Evolutionary conservation across 441 rosid species (phyloP).

Genomic region (Erodium chrysanthum): DNA sequence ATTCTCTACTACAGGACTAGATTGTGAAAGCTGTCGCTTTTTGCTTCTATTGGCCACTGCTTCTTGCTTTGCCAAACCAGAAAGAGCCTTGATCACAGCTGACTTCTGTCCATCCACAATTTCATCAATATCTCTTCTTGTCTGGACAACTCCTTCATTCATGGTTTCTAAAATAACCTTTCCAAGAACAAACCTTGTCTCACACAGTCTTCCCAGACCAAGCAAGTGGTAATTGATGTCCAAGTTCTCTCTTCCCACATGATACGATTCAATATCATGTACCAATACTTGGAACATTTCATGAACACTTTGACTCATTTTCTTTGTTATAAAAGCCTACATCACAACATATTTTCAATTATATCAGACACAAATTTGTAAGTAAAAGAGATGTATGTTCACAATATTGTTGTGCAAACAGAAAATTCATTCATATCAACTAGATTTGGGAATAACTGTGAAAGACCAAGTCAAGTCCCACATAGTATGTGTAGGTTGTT

Average conservation of each 20-base stretch:
- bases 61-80: too few relatives aligned
- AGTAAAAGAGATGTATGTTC: not conserved
- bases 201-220: too few relatives aligned
- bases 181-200: too few relatives aligned
- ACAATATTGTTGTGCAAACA: not conserved
- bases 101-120: too few relatives aligned
- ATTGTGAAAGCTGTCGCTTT: too few relatives aligned
- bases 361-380: not conserved
- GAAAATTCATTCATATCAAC: not conserved
- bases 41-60: too few relatives aligned
- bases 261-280: conserved; percentile 30
- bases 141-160: too few relatives aligned
- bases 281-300: conserved; percentile 39
- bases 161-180: too few relatives aligned
- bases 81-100: too few relatives aligned
- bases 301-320: conserved; percentile 24
- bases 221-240: conserved; percentile 21
- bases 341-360: conserved; percentile 13
- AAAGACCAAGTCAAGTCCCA: not conserved
- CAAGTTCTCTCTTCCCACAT: conserved; percentile 25
- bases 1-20: too few relatives aligned
- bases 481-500: not conserved
- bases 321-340: conserved; percentile 62
- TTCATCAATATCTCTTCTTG: too few relatives aligned
- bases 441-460: not conserved